phyloP scores from a whole-genome alignment of 257 asterid genomes.

The Fraxinus excelsior region DNA sequence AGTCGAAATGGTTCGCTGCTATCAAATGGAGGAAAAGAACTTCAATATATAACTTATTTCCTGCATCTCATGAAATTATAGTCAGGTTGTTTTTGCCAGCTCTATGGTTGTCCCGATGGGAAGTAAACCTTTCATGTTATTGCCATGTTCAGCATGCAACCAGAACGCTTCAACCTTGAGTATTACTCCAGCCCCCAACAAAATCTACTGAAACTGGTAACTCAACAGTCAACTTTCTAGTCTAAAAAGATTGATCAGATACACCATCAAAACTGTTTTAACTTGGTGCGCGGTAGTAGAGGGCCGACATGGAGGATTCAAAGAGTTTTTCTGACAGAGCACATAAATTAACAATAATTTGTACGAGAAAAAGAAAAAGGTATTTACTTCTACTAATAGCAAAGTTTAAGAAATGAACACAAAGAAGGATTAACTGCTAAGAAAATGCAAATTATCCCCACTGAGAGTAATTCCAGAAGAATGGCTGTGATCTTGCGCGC shows the following conservation, averaged over 20 bases:
- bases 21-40: conserved; percentile 57
- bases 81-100: conserved; percentile 51
- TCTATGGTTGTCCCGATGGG: conserved; percentile 82
- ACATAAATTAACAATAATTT: neutral
- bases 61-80: conserved; percentile 64
- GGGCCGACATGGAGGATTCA: conserved; percentile 37
- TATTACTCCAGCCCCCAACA: conserved; percentile 98
- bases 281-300: conserved; percentile 27
- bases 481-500: conserved; percentile 8
- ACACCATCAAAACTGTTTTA: conserved; percentile 34
- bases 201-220: conserved; percentile 96
- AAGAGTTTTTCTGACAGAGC: conserved; percentile 45
- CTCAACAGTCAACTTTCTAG: conserved; percentile 74
- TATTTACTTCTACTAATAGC: neutral
- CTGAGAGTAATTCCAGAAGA: conserved; percentile 19
- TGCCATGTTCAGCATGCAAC: conserved; percentile 96
- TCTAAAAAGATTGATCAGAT: conserved; percentile 46
- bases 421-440: neutral
- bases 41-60: conserved; percentile 50
- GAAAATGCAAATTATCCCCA: neutral
- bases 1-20: conserved; percentile 79
- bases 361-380: conserved; percentile 15
- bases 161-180: conserved; percentile 97
- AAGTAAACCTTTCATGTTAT: conserved; percentile 71
- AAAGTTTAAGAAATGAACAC: conserved; percentile 16